A percentile compares a stretch with the other conserved stretches of the same genome.
Evolutionary conservation across 257 asterid genomes (phyloP).

Genomic region (Datura wrightii): DNA sequence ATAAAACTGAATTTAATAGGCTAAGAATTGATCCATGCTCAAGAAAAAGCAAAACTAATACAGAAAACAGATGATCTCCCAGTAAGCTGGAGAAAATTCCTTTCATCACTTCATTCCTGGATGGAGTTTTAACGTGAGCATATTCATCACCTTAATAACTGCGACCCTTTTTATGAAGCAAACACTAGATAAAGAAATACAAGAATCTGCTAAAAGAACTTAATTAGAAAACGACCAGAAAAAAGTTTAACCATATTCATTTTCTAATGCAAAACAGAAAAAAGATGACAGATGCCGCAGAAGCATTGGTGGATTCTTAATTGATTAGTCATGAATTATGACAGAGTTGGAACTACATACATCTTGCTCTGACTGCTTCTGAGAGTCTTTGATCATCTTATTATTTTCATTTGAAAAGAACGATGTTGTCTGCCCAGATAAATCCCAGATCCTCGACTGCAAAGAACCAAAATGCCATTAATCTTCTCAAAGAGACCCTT

Average conservation of each 20-base stretch:
- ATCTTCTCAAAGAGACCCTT: slow-evolving; percentile 38
- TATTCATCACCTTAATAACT: neutral
- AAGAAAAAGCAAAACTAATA: neutral
- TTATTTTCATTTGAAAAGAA: slow-evolving; percentile 69
- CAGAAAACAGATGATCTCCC: slow-evolving; percentile 24
- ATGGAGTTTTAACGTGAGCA: neutral
- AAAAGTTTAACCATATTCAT: slow-evolving; percentile 12
- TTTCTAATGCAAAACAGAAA: slow-evolving; percentile 25
- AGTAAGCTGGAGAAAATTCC: neutral
- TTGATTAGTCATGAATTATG: slow-evolving; percentile 30
- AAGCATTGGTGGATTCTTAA: slow-evolving; percentile 14
- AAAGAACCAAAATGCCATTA: slow-evolving; percentile 37
- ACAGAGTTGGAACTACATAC: slow-evolving; percentile 52
- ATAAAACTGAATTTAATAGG: slow-evolving; percentile 14
- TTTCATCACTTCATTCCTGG: neutral
- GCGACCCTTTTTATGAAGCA: neutral
- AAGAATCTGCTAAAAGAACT: slow-evolving; percentile 23
- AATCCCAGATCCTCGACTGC: slow-evolving; percentile 96
- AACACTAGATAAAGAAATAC: slow-evolving; percentile 15
- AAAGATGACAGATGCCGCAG: slow-evolving; percentile 27
- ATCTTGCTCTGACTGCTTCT: slow-evolving; percentile 77
- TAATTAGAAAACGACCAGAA: slow-evolving; percentile 5
- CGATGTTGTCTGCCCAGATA: slow-evolving; percentile 78
- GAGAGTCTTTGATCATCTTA: slow-evolving; percentile 68
- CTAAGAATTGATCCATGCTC: slow-evolving; percentile 12